Evolutionary conservation across 2,329 filamentous ascomycete species (phyloP).

Genomic region (Cadophora sp.): DNA sequence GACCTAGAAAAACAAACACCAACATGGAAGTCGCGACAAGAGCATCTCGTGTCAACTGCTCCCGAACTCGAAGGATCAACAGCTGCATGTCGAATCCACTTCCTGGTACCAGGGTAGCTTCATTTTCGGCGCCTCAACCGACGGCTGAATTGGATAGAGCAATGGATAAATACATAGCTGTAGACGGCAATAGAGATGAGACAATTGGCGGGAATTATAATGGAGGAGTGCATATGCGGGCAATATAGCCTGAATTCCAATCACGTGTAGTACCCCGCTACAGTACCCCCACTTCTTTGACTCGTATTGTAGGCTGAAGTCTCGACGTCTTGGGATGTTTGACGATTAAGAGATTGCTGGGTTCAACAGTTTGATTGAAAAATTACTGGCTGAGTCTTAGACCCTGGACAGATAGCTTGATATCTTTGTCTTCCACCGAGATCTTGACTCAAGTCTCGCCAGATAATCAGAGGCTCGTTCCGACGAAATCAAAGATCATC

Average conservation of each 20-base stretch:
- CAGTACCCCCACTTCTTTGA: constrained; percentile 10
- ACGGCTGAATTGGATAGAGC: neutral
- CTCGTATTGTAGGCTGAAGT: neutral
- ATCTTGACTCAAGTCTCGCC: too few relatives aligned
- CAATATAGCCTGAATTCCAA: constrained; percentile 7
- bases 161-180: neutral
- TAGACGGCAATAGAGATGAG: too few relatives aligned
- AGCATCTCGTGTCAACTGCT: constrained; percentile 5
- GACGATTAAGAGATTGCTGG: neutral
- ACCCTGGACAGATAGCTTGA: too few relatives aligned
- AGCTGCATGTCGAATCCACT: neutral
- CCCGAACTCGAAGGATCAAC: constrained; percentile 3
- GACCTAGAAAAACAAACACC: neutral
- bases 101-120: neutral
- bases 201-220: constrained; percentile 14
- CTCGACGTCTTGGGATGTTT: neutral
- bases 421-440: too few relatives aligned
- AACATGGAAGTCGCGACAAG: neutral
- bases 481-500: too few relatives aligned
- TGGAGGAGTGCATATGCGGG: constrained; percentile 14
- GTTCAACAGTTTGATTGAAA: neutral
- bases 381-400: neutral
- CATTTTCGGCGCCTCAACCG: constrained; percentile 11
- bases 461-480: too few relatives aligned
- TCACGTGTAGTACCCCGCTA: constrained; percentile 19